A percentile compares a stretch with the other conserved stretches of the same genome.
phyloP scores from a whole-genome alignment of 208 protist species.

The Crithidia expoeki region DNA sequence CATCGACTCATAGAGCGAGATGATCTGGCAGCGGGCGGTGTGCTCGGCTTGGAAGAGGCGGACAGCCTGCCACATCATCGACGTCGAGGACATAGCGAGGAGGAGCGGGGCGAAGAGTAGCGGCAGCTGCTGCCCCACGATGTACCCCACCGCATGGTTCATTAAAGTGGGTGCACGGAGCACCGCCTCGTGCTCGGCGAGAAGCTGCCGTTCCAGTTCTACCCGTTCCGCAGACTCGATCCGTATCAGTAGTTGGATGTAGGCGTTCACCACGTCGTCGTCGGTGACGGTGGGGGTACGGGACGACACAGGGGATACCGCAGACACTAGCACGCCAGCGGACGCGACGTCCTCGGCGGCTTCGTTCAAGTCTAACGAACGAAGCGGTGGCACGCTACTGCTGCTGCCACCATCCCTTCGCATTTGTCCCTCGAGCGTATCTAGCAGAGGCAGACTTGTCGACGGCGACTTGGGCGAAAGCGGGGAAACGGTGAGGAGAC shows the following conservation, averaged over 20 bases:
- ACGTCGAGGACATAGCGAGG: slow-evolving; percentile 43
- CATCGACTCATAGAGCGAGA: slow-evolving; percentile 60
- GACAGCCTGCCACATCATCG: slow-evolving; percentile 51
- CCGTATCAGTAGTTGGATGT: slow-evolving; percentile 57
- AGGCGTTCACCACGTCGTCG: slow-evolving; percentile 35
- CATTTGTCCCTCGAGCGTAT: neutral
- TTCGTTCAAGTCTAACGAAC: neutral
- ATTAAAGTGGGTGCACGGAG: slow-evolving; percentile 29
- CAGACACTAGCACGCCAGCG: neutral
- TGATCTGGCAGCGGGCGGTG: slow-evolving; percentile 43
- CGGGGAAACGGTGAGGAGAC: slow-evolving; percentile 1
- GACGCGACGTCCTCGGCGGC: neutral
- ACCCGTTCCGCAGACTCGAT: slow-evolving; percentile 74
- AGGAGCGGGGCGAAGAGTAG: slow-evolving; percentile 65
- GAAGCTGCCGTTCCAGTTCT: slow-evolving; percentile 46
- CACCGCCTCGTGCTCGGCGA: slow-evolving; percentile 38
- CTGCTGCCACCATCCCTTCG: neutral
- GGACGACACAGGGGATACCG: neutral
- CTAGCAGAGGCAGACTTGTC: neutral
- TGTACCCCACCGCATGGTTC: slow-evolving; percentile 34
- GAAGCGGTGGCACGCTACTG: neutral
- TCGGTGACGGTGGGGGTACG: neutral
- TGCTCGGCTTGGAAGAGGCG: slow-evolving; percentile 66
- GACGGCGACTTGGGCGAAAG: neutral
- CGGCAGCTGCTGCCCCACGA: slow-evolving; percentile 37